These are phyloP conservation scores for Rubroshorea leprosula DNA, from an alignment of 345 rosid genomes.

Conservation along the genomic window DNA sequence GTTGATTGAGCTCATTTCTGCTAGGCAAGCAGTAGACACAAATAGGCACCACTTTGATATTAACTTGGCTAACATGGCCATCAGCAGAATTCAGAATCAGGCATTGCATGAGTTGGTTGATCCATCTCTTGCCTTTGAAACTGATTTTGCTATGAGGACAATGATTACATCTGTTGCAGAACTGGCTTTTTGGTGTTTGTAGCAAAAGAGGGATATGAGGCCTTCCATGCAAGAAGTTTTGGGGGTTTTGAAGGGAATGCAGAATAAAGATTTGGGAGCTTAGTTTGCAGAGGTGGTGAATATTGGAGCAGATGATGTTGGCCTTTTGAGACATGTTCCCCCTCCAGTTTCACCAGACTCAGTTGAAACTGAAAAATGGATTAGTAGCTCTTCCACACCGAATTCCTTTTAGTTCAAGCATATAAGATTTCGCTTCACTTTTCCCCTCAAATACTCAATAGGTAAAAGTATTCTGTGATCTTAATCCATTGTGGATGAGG, in stretches of 20 bases:
- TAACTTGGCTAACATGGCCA: conserved; percentile 71
- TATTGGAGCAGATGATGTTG: conserved; percentile 39
- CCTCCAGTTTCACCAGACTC: conserved; percentile 52
- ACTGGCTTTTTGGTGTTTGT: conserved; percentile 72
- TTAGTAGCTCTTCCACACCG: conserved; percentile 33
- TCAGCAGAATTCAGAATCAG: conserved; percentile 58
- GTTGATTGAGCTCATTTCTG: conserved; percentile 60
- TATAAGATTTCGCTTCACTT: no score
- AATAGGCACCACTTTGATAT: conserved; percentile 57
- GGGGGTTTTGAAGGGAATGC: conserved; percentile 39
- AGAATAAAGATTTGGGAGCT: conserved; percentile 22
- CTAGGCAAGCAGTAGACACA: conserved; percentile 64
- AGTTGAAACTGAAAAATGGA: conserved; percentile 49
- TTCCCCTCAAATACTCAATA: no score
- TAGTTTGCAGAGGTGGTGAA: conserved; percentile 28
- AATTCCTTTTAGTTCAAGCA: conserved; percentile 25
- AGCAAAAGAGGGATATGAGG: conserved; percentile 70
- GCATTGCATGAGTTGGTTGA: conserved; percentile 62
- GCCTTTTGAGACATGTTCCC: conserved; percentile 37
- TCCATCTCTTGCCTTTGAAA: conserved; percentile 54
- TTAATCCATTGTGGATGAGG: no score
- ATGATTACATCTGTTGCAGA: conserved; percentile 52
- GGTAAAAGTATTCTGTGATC: no score
- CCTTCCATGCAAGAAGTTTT: conserved; percentile 72
- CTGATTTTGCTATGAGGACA: conserved; percentile 31